Evolutionary conservation across 2,329 filamentous ascomycete species (phyloP).

Genomic region (Clonostachys rhizophaga): DNA sequence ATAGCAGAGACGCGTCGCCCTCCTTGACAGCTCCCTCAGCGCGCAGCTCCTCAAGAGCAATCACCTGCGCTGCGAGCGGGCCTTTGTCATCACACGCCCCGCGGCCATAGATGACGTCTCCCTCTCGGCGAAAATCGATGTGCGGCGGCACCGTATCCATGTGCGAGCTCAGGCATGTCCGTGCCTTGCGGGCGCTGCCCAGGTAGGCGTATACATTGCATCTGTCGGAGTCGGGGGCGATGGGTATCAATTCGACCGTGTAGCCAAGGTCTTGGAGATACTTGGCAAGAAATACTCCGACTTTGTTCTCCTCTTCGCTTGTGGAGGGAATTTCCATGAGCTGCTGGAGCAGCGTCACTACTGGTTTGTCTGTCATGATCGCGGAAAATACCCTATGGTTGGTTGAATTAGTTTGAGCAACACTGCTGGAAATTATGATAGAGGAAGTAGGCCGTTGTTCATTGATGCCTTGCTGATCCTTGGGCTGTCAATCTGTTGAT

Average conservation of each 20-base stretch:
- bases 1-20: slow-evolving; percentile 12
- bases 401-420: no score
- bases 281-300: slow-evolving; percentile 59
- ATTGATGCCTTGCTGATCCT: no score
- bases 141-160: slow-evolving; percentile 70
- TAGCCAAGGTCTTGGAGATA: slow-evolving; percentile 49
- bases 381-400: no score
- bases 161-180: slow-evolving; percentile 63
- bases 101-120: slow-evolving; percentile 46
- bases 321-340: slow-evolving; percentile 69
- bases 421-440: no score
- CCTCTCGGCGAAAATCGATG: slow-evolving; percentile 54
- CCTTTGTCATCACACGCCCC: slow-evolving; percentile 65
- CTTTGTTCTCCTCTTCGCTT: slow-evolving; percentile 56
- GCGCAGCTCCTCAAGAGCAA: slow-evolving; percentile 10
- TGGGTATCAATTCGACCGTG: slow-evolving; percentile 18
- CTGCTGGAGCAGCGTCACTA: slow-evolving; percentile 61
- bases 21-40: slow-evolving; percentile 4
- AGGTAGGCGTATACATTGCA: slow-evolving; percentile 71
- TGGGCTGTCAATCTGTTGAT: no score
- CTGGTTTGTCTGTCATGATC: background rate
- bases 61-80: slow-evolving; percentile 31
- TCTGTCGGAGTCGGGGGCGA: slow-evolving; percentile 5
- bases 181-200: slow-evolving; percentile 37
- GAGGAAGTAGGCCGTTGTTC: no score